Base-by-base conservation (phyloP, 306 rosid genomes). In the Vigna hirtella region DNA sequence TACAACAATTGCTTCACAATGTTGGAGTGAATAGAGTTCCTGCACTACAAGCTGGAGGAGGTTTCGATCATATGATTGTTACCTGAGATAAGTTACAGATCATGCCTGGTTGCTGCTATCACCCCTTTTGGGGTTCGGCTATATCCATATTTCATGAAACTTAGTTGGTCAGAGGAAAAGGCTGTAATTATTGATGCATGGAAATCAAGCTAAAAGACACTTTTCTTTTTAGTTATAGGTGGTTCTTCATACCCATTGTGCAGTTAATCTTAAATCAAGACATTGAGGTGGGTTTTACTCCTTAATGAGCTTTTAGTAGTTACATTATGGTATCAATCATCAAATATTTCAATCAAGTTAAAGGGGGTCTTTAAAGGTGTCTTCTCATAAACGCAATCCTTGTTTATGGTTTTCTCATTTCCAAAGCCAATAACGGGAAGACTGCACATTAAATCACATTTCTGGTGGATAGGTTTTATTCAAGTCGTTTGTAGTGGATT, bases 21-120 rank as follows among this genome's bases (percentile, higher is more conserved):
- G 97, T 94, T 42, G 90, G 92, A 45, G 87, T 48, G 81, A 85
- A 52, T 77, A 86, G 98, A 57, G 94, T 88, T 82, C 87, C 94
- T 5, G 78, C 86, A n/a, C 86, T 90, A n/a, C 97, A 88, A 82
- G 92, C 87, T 48, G 97, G 98, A 20, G 94, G 85, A 58, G 96
- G 94, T 52, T 94, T 92, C 76, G 97, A 92, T 28, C 97, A 92
- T 82, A 87, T 92, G 89, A 90, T 94, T 89, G 87, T 86, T 81
- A 79, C 73, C 73, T 85, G 76, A 82, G 83, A 68, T 59, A 73
- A 26, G 40, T 28, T 55, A 10, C 42, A 66, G 52, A 30, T 83
- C 69, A n/a, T 74, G 45, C 59, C 12, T 58, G 76, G 9, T 64
- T 26, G 47, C 45, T 38, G 73, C 30, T 8, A 34, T 12, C 65